Base-by-base conservation (phyloP, 768 basidiomycete genomes). In the Termitomyces sp. region DNA sequence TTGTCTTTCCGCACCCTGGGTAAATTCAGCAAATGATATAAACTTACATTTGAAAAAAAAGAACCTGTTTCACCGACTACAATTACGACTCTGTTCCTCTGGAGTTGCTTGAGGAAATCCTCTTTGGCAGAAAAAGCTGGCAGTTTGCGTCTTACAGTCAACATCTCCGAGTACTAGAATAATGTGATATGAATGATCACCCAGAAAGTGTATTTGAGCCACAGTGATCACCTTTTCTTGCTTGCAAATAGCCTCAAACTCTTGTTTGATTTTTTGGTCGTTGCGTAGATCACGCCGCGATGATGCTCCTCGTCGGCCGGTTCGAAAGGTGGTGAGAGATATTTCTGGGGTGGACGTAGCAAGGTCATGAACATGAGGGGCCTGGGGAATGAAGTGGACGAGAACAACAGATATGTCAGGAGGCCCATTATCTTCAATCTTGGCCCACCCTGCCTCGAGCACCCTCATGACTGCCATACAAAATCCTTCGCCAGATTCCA, bases 21-120 rank as follows among this genome's bases (percentile, higher is more conserved):
- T 21, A 35, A 30, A 51, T 43, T 50, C 40, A 28, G 41, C 9
- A 55, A 35, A 15, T 17, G 31, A 3, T 45, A 40, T 3, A 33
- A 2, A 21, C 17, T 50, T 15, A 1, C 11, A 33, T 10, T 61
- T 37, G 17, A 17, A 17, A 31, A 55, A 6, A 37, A 7, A 37
- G 3, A 23, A 89, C 89, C 91, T 50, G 91, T 94, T 71, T 96
- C 94, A 44, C 95, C 95, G 5, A 95, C 89, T 0, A 97, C 87
- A 0, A 98, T 80, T 1, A 94, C 79, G 3, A 87, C 89, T 48
- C 85, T 75, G 62, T 82, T 83, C 10, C 66, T 70, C 38, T 80
- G 74, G 9, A 97, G 71, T 21, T 76, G 65, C 14, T 72, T 54
- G 47, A 94, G 70, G 61, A 97, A 91, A 14, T 79, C 72, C 21